Conservation (phyloP, 495 filamentous ascomycete genomes). For the Penicillium pulvis region DNA sequence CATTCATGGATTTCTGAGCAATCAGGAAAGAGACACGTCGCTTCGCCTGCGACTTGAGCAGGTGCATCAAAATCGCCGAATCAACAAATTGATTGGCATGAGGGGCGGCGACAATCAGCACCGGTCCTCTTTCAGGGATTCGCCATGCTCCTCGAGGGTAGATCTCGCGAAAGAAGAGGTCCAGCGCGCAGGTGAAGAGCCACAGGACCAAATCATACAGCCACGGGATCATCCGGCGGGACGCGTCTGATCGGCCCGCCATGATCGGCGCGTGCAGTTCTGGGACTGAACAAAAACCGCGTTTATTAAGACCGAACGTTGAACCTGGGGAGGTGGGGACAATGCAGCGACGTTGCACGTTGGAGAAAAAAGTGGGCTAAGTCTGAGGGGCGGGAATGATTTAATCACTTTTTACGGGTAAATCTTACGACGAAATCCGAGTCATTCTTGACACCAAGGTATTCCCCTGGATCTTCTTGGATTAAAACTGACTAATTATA, state of each 20-base stretch:
- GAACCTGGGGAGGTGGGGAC: neutral
- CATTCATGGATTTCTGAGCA: constrained; percentile 87
- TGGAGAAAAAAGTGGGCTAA: constrained; percentile 1
- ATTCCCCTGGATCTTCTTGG: constrained; percentile 3
- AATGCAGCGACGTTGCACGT: constrained; percentile 1
- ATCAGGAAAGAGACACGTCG: constrained; percentile 88
- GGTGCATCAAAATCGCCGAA: constrained; percentile 86
- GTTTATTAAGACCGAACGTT: neutral
- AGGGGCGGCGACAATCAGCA: constrained; percentile 94
- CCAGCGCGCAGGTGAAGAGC: constrained; percentile 77
- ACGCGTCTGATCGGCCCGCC: constrained; percentile 18
- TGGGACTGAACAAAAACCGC: neutral
- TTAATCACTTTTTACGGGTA: neutral
- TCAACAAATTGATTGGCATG: constrained; percentile 99
- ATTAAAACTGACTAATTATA: constrained; percentile 19
- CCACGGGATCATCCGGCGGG: constrained; percentile 57
- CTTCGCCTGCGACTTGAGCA: constrained; percentile 76
- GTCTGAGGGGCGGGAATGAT: neutral
- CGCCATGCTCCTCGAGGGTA: constrained; percentile 92
- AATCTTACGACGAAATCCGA: neutral
- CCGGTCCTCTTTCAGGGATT: constrained; percentile 78
- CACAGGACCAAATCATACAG: constrained; percentile 81
- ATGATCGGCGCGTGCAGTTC: constrained; percentile 16
- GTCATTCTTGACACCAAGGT: neutral
- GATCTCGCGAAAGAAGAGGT: constrained; percentile 96